Percentiles rank a stretch among this genome's conserved stretches.
phyloP scores from a whole-genome alignment of 495 filamentous ascomycete genomes.

The Penicillium argentinense region DNA sequence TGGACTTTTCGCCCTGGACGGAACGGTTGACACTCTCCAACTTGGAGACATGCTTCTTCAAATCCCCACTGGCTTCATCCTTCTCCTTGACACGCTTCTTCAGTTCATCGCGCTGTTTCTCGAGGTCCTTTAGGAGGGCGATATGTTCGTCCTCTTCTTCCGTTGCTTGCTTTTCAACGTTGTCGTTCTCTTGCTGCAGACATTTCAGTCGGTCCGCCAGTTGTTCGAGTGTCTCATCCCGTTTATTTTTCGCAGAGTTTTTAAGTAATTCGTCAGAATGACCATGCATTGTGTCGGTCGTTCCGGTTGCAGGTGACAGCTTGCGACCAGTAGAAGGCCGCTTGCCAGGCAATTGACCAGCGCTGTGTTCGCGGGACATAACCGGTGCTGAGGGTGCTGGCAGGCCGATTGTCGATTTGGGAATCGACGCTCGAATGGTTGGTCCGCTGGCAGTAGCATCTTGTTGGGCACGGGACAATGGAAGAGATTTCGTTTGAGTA shows the following conservation, averaged over 20 bases:
- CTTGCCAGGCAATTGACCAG: slow-evolving; percentile 54
- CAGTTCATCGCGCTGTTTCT: slow-evolving; percentile 69
- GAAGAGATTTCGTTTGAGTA: slow-evolving; percentile 65
- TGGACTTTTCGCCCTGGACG: slow-evolving; percentile 75
- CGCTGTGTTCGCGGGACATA: slow-evolving; percentile 64
- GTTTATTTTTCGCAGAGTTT: slow-evolving; percentile 25
- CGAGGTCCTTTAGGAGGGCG: slow-evolving; percentile 55
- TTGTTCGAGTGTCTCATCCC: slow-evolving; percentile 47
- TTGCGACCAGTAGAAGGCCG: slow-evolving; percentile 71
- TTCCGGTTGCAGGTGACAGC: slow-evolving; percentile 69
- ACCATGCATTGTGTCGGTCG: slow-evolving; percentile 44
- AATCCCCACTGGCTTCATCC: slow-evolving; percentile 23
- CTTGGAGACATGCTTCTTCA: slow-evolving; percentile 62
- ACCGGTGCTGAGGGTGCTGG: slow-evolving; percentile 51
- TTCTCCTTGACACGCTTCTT: slow-evolving; percentile 55
- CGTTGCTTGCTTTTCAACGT: slow-evolving; percentile 60
- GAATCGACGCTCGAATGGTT: slow-evolving; percentile 44
- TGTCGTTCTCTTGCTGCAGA: slow-evolving; percentile 73
- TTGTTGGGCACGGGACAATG: slow-evolving; percentile 52
- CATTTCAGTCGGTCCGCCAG: slow-evolving; percentile 71
- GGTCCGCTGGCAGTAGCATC: slow-evolving; percentile 43
- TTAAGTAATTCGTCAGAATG: slow-evolving; percentile 41
- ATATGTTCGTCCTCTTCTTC: slow-evolving; percentile 76
- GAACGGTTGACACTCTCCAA: slow-evolving; percentile 79
- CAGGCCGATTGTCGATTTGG: slow-evolving; percentile 52